Conservation (phyloP, 164 flowering plant genomes). For the Protea cynaroides region DNA sequence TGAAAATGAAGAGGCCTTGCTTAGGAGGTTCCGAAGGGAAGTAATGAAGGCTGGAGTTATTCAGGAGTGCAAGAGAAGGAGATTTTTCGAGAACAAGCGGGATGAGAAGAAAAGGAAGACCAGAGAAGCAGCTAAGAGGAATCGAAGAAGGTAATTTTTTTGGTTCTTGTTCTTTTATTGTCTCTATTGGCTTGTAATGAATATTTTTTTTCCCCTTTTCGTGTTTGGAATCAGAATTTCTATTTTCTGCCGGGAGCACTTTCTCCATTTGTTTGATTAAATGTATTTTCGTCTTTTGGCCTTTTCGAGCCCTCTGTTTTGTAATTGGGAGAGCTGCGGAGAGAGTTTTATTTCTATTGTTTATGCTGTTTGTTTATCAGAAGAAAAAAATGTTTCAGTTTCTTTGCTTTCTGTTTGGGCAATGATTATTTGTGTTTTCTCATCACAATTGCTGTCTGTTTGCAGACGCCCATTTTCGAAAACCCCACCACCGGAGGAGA, state of each 20-base stretch:
- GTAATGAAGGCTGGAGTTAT: constrained; percentile 64
- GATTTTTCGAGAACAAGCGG: constrained; percentile 58
- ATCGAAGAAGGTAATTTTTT: constrained; percentile 8
- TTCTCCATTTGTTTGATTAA: too few species aligned
- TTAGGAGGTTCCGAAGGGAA: constrained; percentile 59
- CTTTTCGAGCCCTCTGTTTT: too few species aligned
- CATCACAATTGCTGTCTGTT: neutral
- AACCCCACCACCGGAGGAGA: constrained; percentile 4
- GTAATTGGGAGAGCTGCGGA: too few species aligned
- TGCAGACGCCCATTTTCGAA: constrained; percentile 25
- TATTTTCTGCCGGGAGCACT: neutral
- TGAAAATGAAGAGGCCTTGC: constrained; percentile 63
- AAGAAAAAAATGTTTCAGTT: too few species aligned
- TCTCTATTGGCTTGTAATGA: too few species aligned
- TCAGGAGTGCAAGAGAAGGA: constrained; percentile 62
- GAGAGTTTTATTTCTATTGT: too few species aligned
- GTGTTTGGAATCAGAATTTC: too few species aligned
- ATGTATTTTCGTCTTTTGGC: too few species aligned
- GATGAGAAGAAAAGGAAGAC: constrained; percentile 62
- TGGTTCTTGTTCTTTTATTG: constrained; percentile 12
- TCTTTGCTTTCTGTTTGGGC: too few species aligned
- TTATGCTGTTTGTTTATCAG: too few species aligned
- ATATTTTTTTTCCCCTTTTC: neutral
- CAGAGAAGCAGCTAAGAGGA: constrained; percentile 66
- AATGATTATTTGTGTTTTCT: neutral